Conservation (phyloP, 352 stramenopile species). For the Halophytophthora polymorphica region DNA sequence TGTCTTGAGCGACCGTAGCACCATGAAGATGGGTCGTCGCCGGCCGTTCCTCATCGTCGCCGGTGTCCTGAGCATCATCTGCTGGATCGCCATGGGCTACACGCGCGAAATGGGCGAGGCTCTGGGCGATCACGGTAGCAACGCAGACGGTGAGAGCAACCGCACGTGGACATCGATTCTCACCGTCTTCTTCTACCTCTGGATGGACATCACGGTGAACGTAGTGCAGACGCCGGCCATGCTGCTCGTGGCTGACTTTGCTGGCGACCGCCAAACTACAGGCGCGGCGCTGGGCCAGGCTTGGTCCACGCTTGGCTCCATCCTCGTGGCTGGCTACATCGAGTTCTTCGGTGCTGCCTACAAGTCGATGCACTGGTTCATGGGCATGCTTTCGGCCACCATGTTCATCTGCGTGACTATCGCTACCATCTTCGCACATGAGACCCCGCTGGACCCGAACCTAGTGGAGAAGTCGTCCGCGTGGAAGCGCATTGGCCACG, state of each 20-base stretch:
- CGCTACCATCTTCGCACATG: conserved; percentile 30
- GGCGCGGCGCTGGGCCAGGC: conserved; percentile 44
- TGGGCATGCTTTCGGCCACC: conserved; percentile 44
- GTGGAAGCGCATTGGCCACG: conserved; percentile 25
- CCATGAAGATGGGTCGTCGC: conserved; percentile 33
- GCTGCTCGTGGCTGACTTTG: conserved; percentile 56
- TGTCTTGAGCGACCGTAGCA: conserved; percentile 51
- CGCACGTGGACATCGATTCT: conserved; percentile 46
- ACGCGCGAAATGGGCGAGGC: conserved; percentile 51
- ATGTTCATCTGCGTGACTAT: conserved; percentile 41
- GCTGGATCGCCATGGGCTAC: conserved; percentile 66
- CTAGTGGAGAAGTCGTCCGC: conserved; percentile 17
- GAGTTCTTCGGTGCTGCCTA: conserved; percentile 49
- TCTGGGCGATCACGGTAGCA: conserved; percentile 38
- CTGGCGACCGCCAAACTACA: conserved; percentile 53
- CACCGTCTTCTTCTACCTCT: conserved; percentile 58
- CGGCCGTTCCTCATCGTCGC: conserved; percentile 41
- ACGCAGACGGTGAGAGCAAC: conserved; percentile 20
- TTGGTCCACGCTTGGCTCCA: conserved; percentile 43
- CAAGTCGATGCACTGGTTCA: conserved; percentile 44
- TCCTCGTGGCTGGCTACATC: conserved; percentile 58
- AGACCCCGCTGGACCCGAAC: conserved; percentile 32
- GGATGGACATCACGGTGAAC: conserved; percentile 70
- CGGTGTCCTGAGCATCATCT: conserved; percentile 35
- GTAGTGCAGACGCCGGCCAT: conserved; percentile 50